Evolutionary conservation across 805 yeast species (phyloP), one percentile per base, ranked within the genome.

Genomic region (Metschnikowia borealis): DNA sequence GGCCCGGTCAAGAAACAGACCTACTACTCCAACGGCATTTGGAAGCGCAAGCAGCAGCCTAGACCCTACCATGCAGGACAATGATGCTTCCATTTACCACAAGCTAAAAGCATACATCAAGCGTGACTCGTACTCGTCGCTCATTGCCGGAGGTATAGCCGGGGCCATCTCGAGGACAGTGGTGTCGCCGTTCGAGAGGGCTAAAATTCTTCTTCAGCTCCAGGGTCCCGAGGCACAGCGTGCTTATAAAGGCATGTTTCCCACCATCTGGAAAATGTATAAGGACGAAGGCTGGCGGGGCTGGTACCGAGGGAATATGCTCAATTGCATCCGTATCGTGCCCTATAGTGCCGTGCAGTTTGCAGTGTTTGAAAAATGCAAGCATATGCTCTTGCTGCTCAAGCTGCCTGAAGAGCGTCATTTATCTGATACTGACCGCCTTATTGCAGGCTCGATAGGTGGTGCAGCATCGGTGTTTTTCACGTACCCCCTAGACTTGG

Each of bases 341-440:
- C 99, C 99, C 0, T 92, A 92, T 63, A 84, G 92, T 52, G 97
- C 98, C 0, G 95, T 90, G 13, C 99, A 92, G 69, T 92, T 89
- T 70, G 80, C 89, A 29, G 89, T 87, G 6, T 92, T 87, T 66
- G 92, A 92, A 58, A 65, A 74, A 43, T 69, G 79, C 58, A 87
- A 83, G 62, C 70, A 59, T 33, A 51, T 69, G 33, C 54, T 80
- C 10, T 32, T 68, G 5, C 40, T 44, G 40, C 47, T 63, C 52
- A 46, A 63, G 54, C 49, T 61, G 52, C 50, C 58, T 47, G 52
- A 77, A 11, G 39, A 51, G 20, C 53, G 35, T 23, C 65, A 78
- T 32, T 65, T 84, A 50, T 69, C 67, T n/a, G 80, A 81, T 3
- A 57, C 63, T 21, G 84, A 86, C 54, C 77, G 96, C 62, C 69